Evolutionary conservation across 345 rosid species (phyloP), one percentile per base, ranked within the genome.

Genomic region (Brassica cretica): DNA sequence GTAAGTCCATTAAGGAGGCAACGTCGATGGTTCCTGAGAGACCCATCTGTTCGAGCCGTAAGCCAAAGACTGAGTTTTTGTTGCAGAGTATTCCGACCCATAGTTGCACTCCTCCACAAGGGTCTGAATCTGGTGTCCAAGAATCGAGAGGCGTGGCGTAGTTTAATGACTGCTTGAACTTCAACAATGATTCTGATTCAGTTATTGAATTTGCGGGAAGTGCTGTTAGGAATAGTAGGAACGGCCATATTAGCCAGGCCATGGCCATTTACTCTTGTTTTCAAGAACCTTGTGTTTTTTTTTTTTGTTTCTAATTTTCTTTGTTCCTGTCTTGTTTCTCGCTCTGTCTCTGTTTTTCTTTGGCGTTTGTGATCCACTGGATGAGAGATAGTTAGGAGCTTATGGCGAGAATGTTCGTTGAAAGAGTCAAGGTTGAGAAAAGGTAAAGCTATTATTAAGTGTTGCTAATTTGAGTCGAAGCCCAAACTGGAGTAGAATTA

Each of bases 41-140:
- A 3, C 85, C 85, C 94, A 89, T 85, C 1, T 72, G 77, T 29
- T 87, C 88, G 5, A 93, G 83, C 3, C 83, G 82, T 29, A 95
- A 70, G 25, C 92, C 96, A 0, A 70, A 80, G 70, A 90, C 92
- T 0, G 51, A 29, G 0, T 87, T 90, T n/a, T 84, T 53, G 41
- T 18, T 59, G 78, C 98, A 93, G 7, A 78, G 5, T 21, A 93
- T 16, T 7, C 97, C 99, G 0, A 32, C 24, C 99, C 99, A 95
- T 0, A 33, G 41, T 1, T 6, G 24, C 0, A 24, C 35, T 16
- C 12, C 72, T 14, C 62, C 53, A 35, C 99, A 91, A 53, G 99
- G 98, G 3, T 66, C 59, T 0, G 88, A 77, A 58, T 73, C 79
- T 7, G 85, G 75, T 27, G 41, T 60, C 98, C 99, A 95, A 53